These are phyloP conservation scores for Hyphodiscus sp. DNA, from an alignment of 2,329 filamentous ascomycete species.

Conservation along the genomic window DNA sequence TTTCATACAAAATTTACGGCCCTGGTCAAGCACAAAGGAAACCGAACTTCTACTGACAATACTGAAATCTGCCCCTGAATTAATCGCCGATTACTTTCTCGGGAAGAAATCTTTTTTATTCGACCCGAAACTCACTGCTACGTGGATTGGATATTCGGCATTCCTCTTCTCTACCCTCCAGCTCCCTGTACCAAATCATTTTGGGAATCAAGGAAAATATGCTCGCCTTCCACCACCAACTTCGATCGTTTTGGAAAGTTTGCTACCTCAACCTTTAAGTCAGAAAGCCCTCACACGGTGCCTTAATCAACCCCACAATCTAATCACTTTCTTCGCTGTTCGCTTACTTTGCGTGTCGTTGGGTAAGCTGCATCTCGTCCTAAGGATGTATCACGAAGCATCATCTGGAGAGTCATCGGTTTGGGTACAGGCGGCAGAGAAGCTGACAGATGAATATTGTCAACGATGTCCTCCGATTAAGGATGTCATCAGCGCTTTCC, in stretches of 20 bases:
- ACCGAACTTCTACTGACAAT: conserved; percentile 75
- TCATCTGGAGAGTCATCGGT: conserved; percentile 34
- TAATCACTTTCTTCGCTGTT: conserved; percentile 79
- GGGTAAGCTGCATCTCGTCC: conserved; percentile 59
- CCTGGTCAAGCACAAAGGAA: conserved; percentile 76
- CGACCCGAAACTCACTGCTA: conserved; percentile 85
- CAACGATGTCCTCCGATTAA: conserved; percentile 76
- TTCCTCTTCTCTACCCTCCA: conserved; percentile 79
- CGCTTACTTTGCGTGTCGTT: conserved; percentile 74
- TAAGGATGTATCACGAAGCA: conserved; percentile 36
- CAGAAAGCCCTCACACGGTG: conserved; percentile 76
- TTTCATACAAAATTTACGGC: conserved; percentile 71
- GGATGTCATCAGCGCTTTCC: conserved; percentile 69
- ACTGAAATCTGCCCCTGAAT: conserved; percentile 75
- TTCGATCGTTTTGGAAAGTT: conserved; percentile 73
- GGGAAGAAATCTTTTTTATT: conserved; percentile 75
- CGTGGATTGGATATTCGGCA: conserved; percentile 90
- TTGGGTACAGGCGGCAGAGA: conserved; percentile 65
- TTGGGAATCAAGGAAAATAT: conserved; percentile 60
- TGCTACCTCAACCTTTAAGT: conserved; percentile 75
- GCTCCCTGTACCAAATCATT: conserved; percentile 63
- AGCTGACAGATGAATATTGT: conserved; percentile 68
- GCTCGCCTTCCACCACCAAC: conserved; percentile 69
- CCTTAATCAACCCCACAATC: conserved; percentile 68
- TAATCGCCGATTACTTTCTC: conserved; percentile 81